Evolutionary conservation across 306 rosid genomes (phyloP), one percentile per base, ranked within the genome.

Genomic region (Vachellia pachyceras): DNA sequence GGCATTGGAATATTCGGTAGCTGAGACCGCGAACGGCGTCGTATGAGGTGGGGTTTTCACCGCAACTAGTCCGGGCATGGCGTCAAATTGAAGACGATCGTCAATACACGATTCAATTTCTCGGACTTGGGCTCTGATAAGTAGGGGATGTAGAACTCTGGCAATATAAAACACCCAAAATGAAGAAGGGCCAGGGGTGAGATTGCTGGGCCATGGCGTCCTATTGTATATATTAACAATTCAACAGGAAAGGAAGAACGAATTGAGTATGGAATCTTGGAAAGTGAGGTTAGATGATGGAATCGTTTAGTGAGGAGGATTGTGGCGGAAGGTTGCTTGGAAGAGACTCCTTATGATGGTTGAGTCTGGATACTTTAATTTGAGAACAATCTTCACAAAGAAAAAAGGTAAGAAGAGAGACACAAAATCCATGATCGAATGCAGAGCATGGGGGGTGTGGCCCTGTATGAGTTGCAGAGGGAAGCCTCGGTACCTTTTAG

Each of bases 351-450:
- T 88, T 15, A 89, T 82, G 83, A 88, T 87, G 29, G 72, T 75
- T 67, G 82, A 77, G 69, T 84, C 79, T 7, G 91, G 88, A 73
- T 83, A 83, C 87, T 91, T 88, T 70, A 90, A 68, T 79, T 83
- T 85, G 85, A 90, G 87, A 33, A 88, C 92, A 80, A 93, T 84
- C 92, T 86, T 91, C 22, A 93, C 87, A 1, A 88, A 64, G 87
- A 91, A 88, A 72, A 91, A 90, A 77, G 92, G 96, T 1, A 89
- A 79, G 80, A 90, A 89, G 1, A 90, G 86, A 60, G 89, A 80
- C n/a, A 92, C 82, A 71, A 92, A 89, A 78, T 90, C 95, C 97
- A 90, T 92, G 60, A 79, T 72, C 78, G 70, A 33, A 10, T 29
- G 69, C 46, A 40, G 63, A 39, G 46, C 10, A 29, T 1, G n/a